phyloP scores from a whole-genome alignment of 257 asterid species.

The Solanum pennellii region DNA sequence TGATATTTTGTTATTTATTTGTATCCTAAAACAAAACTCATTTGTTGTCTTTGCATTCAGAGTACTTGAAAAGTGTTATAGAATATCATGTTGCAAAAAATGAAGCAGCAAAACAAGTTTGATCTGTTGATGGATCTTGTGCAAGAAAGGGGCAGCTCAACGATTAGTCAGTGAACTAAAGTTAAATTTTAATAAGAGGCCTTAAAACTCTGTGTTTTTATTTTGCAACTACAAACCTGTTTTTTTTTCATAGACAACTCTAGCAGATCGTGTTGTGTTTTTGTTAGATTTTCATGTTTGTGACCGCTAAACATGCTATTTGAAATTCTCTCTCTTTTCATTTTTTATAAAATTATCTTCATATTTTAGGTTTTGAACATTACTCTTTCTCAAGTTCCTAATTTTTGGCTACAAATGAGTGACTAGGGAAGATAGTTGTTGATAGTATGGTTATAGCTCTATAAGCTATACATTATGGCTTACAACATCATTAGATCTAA shows the following conservation, averaged over 20 bases:
- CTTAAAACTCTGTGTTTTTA: background rate
- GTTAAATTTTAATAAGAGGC: background rate
- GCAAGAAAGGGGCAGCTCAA: background rate
- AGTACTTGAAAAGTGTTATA: slow-evolving; percentile 52
- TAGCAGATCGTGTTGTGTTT: background rate
- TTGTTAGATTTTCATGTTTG: background rate
- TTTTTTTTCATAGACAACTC: background rate
- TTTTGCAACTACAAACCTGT: background rate
- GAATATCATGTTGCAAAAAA: slow-evolving; percentile 46
- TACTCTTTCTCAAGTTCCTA: too few relatives aligned
- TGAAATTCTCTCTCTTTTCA: background rate
- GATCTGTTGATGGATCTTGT: background rate
- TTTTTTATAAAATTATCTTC: background rate
- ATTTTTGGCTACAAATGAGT: too few relatives aligned
- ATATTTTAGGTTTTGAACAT: background rate
- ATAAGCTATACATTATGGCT: too few relatives aligned
- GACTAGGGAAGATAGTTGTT: too few relatives aligned
- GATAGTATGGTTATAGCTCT: too few relatives aligned
- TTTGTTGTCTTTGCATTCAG: slow-evolving; percentile 12
- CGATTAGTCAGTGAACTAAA: background rate
- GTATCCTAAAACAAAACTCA: background rate
- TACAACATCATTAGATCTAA: too few relatives aligned
- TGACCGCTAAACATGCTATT: background rate
- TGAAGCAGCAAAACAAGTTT: slow-evolving; percentile 24
- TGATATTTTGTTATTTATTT: too few relatives aligned